Evolutionary conservation across 768 basidiomycete species (phyloP).

Genomic region (Lentinula aciculospora): DNA sequence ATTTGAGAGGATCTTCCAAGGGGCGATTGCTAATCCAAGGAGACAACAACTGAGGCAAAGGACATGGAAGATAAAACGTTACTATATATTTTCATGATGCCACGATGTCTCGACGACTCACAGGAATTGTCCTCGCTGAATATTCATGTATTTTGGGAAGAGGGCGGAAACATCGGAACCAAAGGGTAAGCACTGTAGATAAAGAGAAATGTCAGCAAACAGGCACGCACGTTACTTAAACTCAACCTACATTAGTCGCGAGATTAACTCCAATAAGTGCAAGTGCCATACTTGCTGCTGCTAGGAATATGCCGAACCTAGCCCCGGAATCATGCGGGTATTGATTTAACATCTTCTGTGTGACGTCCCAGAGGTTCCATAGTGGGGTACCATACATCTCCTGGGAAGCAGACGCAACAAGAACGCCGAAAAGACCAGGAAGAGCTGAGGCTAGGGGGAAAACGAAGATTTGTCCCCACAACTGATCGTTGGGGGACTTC

Average conservation of each 20-base stretch:
- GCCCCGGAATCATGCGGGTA: conserved; percentile 8
- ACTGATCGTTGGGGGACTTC: conserved; percentile 6
- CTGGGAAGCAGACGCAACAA: conserved; percentile 9
- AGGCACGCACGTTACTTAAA: not conserved
- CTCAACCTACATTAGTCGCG: conserved; percentile 7
- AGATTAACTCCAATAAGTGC: conserved; percentile 10
- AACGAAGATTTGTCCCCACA: conserved; percentile 10
- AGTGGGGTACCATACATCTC: conserved; percentile 7
- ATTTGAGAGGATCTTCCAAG: conserved; percentile 13
- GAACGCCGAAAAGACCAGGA: conserved; percentile 8
- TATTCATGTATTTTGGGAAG: conserved; percentile 13
- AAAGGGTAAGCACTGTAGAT: conserved; percentile 9
- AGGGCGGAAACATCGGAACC: conserved; percentile 12
- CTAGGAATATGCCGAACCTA: conserved; percentile 8
- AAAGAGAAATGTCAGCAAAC: not conserved
- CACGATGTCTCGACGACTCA: not conserved
- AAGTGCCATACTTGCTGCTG: conserved; percentile 10
- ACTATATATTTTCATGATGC: not conserved
- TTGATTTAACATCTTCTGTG: conserved; percentile 8
- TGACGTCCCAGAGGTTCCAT: conserved; percentile 12
- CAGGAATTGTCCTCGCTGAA: conserved; percentile 14
- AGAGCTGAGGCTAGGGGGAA: conserved; percentile 9
- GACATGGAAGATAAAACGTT: not conserved
- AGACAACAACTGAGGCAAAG: conserved; percentile 5
- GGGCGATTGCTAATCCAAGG: conserved; percentile 12